Evolutionary conservation across 257 asterid species (phyloP).

Genomic region (Salvia rosmarinus): DNA sequence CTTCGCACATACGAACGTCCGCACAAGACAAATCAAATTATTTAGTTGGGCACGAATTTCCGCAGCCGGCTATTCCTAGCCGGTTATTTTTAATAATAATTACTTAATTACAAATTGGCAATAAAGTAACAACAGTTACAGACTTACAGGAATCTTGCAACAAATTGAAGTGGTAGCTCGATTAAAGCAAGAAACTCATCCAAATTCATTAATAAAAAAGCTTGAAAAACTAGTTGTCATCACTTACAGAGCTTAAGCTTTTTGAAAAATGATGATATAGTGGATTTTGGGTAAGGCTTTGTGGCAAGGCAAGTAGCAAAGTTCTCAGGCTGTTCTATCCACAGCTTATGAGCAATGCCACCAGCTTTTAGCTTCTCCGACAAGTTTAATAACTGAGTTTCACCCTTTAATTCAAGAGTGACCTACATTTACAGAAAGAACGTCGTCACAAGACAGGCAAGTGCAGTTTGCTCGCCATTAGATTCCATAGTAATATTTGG

Average conservation of each 20-base stretch:
- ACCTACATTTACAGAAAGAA: slow-evolving; percentile 52
- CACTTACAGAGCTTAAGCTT: slow-evolving; percentile 93
- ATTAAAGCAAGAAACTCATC: not conserved
- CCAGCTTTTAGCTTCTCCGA: slow-evolving; percentile 72
- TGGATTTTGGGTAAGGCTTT: slow-evolving; percentile 86
- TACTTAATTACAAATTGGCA: too few species aligned
- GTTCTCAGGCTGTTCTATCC: slow-evolving; percentile 97
- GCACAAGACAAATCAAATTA: too few species aligned
- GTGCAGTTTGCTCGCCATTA: not conserved
- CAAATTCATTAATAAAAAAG: slow-evolving; percentile 1
- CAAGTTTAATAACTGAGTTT: slow-evolving; percentile 69
- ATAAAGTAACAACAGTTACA: not conserved
- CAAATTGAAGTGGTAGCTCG: not conserved
- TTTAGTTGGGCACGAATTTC: too few species aligned
- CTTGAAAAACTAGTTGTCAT: slow-evolving; percentile 31
- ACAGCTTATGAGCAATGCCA: slow-evolving; percentile 77
- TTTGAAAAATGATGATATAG: slow-evolving; percentile 77
- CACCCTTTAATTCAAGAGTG: slow-evolving; percentile 91
- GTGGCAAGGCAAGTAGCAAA: slow-evolving; percentile 88
- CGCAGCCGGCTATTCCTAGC: too few species aligned
- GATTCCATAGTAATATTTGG: not conserved
- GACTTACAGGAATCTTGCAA: not conserved
- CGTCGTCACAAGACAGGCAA: not conserved
- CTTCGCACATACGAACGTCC: too few species aligned
- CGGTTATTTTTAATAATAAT: too few species aligned